Evolutionary conservation across 495 filamentous ascomycete genomes (phyloP), one percentile per base, ranked within the genome.

Genomic region (Hypoxylon cercidicola): DNA sequence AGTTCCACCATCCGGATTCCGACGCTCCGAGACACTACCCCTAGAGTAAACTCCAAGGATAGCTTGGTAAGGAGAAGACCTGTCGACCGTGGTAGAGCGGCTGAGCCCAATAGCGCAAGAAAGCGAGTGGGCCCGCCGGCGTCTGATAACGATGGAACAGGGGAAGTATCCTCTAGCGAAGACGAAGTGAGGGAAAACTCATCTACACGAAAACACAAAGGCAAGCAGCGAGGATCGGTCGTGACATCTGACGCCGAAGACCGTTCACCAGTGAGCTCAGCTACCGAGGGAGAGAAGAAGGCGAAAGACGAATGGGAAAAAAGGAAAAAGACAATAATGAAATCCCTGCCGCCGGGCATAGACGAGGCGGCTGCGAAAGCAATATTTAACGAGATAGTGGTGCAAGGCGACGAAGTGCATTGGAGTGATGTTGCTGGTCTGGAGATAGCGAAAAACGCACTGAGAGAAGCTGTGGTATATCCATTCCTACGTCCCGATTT

Each of bases 401-500:
- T 97, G 7, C 86, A 93, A 53, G 95, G 96, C 7, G 95, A 99
- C 67, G 89, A 95, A 68, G 95, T 99, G 0, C 91, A 91, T 70
- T 99, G 96, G 96, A 86, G 88, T 37, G 95, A 99, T 68, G 89
- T 99, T 37, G 93, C 96, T 0, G 95, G 95, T 2, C 79, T 99
- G 11, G 93, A 97, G 25, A 82, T 88, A 35, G 96, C 95, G 45
- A 99, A 99, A 70, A 89, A 86, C 50, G 93, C 95, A 0, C 79
- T 99, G 41, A 97, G 97, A 74, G 95, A 99, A 77, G 91, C 93
- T 2, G 95, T 98, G 7, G 93, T 99, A 25, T 99, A 99, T 70
- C 95, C 95, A 12, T 98, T 99, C 77, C 84, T 98, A 5, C 90
- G 95, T 6, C 95, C 95, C 2, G 95, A 99, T 73, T 80, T 99